These are phyloP conservation scores for Albatrellus ellisii DNA, from an alignment of 768 basidiomycete species.

Conservation along the genomic window DNA sequence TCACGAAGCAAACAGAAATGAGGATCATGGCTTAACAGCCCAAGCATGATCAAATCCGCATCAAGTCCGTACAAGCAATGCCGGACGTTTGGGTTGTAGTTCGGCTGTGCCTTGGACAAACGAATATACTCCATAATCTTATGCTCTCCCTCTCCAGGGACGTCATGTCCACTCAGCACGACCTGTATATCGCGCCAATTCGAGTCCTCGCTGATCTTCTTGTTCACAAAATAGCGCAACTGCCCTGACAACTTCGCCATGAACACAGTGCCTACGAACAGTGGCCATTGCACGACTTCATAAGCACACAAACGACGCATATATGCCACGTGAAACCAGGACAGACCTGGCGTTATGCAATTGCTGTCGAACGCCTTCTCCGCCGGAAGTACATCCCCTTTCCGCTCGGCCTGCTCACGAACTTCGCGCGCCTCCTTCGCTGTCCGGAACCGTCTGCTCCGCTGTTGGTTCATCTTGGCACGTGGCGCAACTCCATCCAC, in stretches of 20 bases:
- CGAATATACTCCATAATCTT: slow-evolving; percentile 99
- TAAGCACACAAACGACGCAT: background rate
- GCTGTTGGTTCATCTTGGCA: slow-evolving; percentile 99
- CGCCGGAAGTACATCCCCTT: slow-evolving; percentile 84
- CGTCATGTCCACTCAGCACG: slow-evolving; percentile 93
- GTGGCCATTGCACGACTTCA: slow-evolving; percentile 1
- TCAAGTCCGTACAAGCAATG: slow-evolving; percentile 98
- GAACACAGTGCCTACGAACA: slow-evolving; percentile 68
- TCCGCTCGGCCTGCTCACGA: slow-evolving; percentile 72
- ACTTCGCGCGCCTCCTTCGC: slow-evolving; percentile 87
- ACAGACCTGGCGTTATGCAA: slow-evolving; percentile 92
- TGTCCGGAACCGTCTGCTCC: slow-evolving; percentile 84
- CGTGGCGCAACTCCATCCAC: slow-evolving; percentile 95
- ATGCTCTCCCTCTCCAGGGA: slow-evolving; percentile 98
- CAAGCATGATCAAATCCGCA: slow-evolving; percentile 97
- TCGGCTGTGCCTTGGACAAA: slow-evolving; percentile 83
- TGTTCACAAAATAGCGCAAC: slow-evolving; percentile 91
- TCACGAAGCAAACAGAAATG: slow-evolving; percentile 96
- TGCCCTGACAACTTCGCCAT: slow-evolving; percentile 91
- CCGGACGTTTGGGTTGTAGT: slow-evolving; percentile 92
- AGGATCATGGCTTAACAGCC: slow-evolving; percentile 92
- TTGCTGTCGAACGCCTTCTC: slow-evolving; percentile 98
- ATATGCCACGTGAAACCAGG: background rate
- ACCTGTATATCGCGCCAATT: slow-evolving; percentile 90
- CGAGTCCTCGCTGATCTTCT: slow-evolving; percentile 95